Conservation (phyloP, 2,329 filamentous ascomycete genomes). For the Ambrosiella cleistominuta region DNA sequence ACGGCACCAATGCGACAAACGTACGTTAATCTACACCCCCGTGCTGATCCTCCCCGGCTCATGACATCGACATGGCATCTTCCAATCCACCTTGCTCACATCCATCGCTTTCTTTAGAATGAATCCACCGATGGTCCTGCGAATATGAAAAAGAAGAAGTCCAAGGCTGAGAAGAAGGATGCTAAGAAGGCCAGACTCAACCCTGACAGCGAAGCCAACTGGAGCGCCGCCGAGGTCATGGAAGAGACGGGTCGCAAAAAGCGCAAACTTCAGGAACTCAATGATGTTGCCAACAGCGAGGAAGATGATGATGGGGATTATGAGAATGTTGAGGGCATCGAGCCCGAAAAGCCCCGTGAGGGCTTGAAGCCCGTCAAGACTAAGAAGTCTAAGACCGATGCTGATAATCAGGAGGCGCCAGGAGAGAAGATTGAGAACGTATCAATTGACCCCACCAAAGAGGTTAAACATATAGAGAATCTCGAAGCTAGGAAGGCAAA, state of each 20-base stretch:
- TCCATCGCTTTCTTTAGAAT: slow-evolving; percentile 35
- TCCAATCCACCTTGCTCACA: not conserved
- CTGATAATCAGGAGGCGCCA: slow-evolving; percentile 14
- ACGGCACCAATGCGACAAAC: slow-evolving; percentile 66
- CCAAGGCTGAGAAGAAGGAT: slow-evolving; percentile 68
- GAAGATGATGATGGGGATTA: slow-evolving; percentile 24
- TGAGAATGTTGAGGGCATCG: slow-evolving; percentile 34
- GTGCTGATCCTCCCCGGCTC: slow-evolving; percentile 35
- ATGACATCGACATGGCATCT: not conserved
- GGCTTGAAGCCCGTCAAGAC: slow-evolving; percentile 45
- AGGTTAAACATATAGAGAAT: slow-evolving; percentile 34
- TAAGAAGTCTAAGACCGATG: slow-evolving; percentile 16
- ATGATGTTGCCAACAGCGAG: slow-evolving; percentile 24
- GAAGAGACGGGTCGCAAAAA: slow-evolving; percentile 64
- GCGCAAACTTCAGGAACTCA: slow-evolving; percentile 48
- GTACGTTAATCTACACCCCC: slow-evolving; percentile 22
- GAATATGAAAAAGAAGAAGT: slow-evolving; percentile 65
- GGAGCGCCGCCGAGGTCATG: slow-evolving; percentile 78
- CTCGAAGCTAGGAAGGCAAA: slow-evolving; percentile 27
- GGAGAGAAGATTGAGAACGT: slow-evolving; percentile 7
- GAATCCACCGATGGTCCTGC: slow-evolving; percentile 49
- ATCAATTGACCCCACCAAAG: slow-evolving; percentile 29
- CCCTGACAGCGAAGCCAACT: slow-evolving; percentile 65
- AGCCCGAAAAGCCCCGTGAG: slow-evolving; percentile 44
- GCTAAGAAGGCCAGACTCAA: slow-evolving; percentile 81